Conservation (phyloP, 257 asterid genomes). For the Oldenlandia corymbosa region DNA sequence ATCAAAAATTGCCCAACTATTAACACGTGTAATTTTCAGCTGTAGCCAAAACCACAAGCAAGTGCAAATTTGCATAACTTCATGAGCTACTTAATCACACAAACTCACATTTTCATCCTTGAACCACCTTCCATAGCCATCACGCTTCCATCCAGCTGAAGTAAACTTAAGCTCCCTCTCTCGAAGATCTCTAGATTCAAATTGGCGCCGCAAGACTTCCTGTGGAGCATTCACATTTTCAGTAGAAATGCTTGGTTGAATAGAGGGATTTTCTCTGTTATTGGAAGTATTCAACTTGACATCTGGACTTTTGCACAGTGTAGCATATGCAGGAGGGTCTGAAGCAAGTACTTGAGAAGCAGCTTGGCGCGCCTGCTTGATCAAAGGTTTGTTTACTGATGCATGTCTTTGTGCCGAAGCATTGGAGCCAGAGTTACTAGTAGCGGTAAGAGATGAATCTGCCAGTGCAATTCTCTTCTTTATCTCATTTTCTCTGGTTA, state of each 20-base stretch:
- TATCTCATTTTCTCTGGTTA: constrained; percentile 32
- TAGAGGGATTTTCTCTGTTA: constrained; percentile 13
- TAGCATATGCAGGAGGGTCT: constrained; percentile 8
- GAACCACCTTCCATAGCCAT: constrained; percentile 68
- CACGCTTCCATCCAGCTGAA: constrained; percentile 79
- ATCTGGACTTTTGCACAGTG: constrained; percentile 5
- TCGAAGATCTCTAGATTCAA: constrained; percentile 27
- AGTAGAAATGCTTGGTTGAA: constrained; percentile 10
- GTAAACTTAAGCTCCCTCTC: constrained; percentile 72
- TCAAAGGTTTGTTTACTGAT: constrained; percentile 35
- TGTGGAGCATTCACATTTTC: constrained; percentile 23
- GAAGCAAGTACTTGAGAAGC: constrained; percentile 35
- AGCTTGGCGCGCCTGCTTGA: constrained; percentile 38
- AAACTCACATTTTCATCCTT: constrained; percentile 73
- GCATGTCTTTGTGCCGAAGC: constrained; percentile 16
- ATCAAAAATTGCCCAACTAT: not conserved
- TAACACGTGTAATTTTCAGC: not conserved
- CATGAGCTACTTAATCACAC: not conserved
- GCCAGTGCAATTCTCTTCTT: constrained; percentile 49
- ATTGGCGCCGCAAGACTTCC: constrained; percentile 9
- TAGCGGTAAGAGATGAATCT: constrained; percentile 25
- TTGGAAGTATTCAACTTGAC: constrained; percentile 19
- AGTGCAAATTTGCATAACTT: not conserved
- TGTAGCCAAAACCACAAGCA: not conserved
- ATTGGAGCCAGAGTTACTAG: constrained; percentile 13